phyloP scores from a whole-genome alignment of 768 basidiomycete species.

The Leucocoprinus sp. region DNA sequence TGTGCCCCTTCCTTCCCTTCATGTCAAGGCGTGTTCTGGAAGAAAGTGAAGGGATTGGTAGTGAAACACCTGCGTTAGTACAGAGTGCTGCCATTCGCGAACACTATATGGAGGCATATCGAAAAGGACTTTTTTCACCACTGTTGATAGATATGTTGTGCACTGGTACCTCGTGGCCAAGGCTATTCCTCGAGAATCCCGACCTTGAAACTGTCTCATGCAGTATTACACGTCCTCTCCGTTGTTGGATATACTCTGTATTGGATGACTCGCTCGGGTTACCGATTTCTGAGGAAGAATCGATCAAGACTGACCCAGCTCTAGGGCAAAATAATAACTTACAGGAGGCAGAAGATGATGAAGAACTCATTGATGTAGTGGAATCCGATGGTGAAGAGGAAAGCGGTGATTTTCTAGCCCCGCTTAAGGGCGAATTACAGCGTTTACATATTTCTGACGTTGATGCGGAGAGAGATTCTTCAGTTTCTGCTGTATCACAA shows the following conservation, averaged over 20 bases:
- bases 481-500: conserved; percentile 28
- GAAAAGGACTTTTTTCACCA: conserved; percentile 48
- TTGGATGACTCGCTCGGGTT: conserved; percentile 63
- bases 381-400: conserved; percentile 52
- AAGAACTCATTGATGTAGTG: conserved; percentile 60
- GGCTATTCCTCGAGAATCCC: conserved; percentile 70
- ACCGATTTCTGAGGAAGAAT: conserved; percentile 21
- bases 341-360: conserved; percentile 21
- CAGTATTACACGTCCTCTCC: conserved; percentile 54
- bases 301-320: background rate
- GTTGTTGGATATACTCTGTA: conserved; percentile 59
- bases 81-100: conserved; percentile 27
- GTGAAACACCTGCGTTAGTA: conserved; percentile 24
- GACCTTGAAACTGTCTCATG: conserved; percentile 60
- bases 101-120: conserved; percentile 56
- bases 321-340: background rate
- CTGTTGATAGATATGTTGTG: conserved; percentile 51
- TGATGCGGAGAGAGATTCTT: conserved; percentile 20
- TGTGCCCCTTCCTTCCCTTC: conserved; percentile 46
- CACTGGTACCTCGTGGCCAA: conserved; percentile 63
- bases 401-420: conserved; percentile 52
- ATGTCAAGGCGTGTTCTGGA: conserved; percentile 40
- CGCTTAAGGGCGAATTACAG: conserved; percentile 58
- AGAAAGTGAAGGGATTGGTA: conserved; percentile 23
- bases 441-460: conserved; percentile 42